Base-by-base conservation (phyloP, 2,329 filamentous ascomycete species). In the Magnaporthiopsis incrustans region DNA sequence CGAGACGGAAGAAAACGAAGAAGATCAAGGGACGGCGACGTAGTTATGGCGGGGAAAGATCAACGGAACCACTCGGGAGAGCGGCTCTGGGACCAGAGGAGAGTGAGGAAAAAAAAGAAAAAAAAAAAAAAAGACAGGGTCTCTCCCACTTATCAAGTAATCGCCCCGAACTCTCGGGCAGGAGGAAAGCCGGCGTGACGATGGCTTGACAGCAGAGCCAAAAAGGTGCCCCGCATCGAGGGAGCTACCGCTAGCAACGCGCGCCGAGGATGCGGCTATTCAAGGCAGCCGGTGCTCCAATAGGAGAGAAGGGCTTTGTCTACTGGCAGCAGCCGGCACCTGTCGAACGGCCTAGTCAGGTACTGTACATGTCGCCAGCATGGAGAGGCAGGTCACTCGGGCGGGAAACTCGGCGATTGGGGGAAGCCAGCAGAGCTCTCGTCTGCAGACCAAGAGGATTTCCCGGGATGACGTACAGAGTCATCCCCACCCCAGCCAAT, bases 381-480 rank as follows among this genome's bases (percentile, higher is more conserved):
- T 44, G 15, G 38, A 44, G 38, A 44, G 22, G 44, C 44, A 22
- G 44, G 6, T 53, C 27, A 30, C 27, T 8, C 27, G 14, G 18
- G 70, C 71, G 70, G 67, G 71, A 70, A 70, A 70, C 67, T 60
- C 65, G 60, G 64, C 63, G 64, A 30, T 25, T 63, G 62, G 44
- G 35, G 50, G 56, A 35, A 63, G 68, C 3, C 15, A 3, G 27
- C 25, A 58, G 25, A 58, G 25, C n/a, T 58, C n/a, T 30, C 25
- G 57, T 26, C 26, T 58, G 18, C 57, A 18, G 26, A 32, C 32
- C 30, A 71, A 71, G 69, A 71, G 65, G 65, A 70, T 71, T 70
- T 70, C 65, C 69, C 69, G 68, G 69, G 66, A 67, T 63, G 57
- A 57, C 61, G 32, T 26, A 26, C 60, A 30, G 25, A 10, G 33